Base-by-base conservation (phyloP, 129 eudicot genomes). In the Tagetes patula region DNA sequence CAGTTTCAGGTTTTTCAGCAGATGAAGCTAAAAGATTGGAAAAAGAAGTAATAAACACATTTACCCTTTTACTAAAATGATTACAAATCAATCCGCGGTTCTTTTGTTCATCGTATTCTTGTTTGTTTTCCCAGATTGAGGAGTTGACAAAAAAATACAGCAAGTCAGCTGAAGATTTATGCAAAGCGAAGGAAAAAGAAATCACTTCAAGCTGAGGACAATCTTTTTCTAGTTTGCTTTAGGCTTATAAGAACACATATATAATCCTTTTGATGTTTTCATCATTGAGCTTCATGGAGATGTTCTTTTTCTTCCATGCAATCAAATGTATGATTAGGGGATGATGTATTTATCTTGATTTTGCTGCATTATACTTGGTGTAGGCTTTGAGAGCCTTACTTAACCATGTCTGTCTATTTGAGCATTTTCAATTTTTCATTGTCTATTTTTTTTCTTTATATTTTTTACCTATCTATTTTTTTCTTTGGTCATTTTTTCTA, bases 171-270 rank as follows among this genome's bases (percentile, higher is more conserved):
- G 98, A 94, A 76, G 98, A 90, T 69, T 83, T 90, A 87, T 88
- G 97, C 89, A 94, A 94, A 85, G 81, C 97, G 5, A 94, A 94
- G 89, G 98, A 94, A 72, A 94, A 94, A 74, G 98, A 94, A 79
- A 90, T 94, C 36, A 76, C 70, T 52, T 71, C 77, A 64, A 87
- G 87, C 75, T 93, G 77, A 87, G 13, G 32, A 45, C 64, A n/a
- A 12, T 56, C 0, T 60, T 71, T 64, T 46, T 30, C 4, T 72
- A 55, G 31, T 71, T 10, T 56, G n/a, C 30, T 33, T 58, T 60
- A 42, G 56, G 58, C 10, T 11, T 38, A 62, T 2, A n/a, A 20
- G 20, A 62, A 0, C 3, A 20, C n/a, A 46, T 52, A 12, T 50
- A 12, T 50, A 55, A 66, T 75, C 36, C 47, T 62, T 5, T 42